phyloP scores from a whole-genome alignment of 495 filamentous ascomycete genomes.

The Aspergillus ostianus region DNA sequence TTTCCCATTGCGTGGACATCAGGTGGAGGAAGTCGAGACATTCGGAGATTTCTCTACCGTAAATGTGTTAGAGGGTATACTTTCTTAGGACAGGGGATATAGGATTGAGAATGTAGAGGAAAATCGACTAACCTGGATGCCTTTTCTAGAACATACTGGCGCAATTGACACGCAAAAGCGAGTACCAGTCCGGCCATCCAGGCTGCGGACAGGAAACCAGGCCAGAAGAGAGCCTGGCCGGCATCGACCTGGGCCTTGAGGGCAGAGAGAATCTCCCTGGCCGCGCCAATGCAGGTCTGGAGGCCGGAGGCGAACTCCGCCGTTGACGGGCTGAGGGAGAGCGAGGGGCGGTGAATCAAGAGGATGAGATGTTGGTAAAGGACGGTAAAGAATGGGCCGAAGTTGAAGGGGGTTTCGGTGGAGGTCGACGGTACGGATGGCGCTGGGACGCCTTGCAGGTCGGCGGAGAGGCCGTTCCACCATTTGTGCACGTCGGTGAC shows the following conservation, averaged over 20 bases:
- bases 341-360: conserved; percentile 53
- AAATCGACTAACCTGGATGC: conserved; percentile 30
- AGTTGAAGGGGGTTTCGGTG: conserved; percentile 31
- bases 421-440: neutral
- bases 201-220: conserved; percentile 38
- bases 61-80: neutral
- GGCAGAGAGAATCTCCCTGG: conserved; percentile 35
- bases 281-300: conserved; percentile 42
- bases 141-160: conserved; percentile 37
- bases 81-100: neutral
- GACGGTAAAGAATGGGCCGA: conserved; percentile 52
- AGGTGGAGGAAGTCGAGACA: conserved; percentile 31
- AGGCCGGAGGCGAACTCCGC: conserved; percentile 40
- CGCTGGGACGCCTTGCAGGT: conserved; percentile 21
- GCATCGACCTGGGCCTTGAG: conserved; percentile 30
- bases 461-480: conserved; percentile 41
- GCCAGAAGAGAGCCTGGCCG: conserved; percentile 40
- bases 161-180: conserved; percentile 42
- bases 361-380: conserved; percentile 68
- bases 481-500: conserved; percentile 46
- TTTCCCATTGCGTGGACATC: conserved; percentile 43
- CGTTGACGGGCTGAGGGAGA: conserved; percentile 34
- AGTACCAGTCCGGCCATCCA: conserved; percentile 44
- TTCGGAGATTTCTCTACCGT: conserved; percentile 33
- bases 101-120: neutral